Evolutionary conservation across 192 early-diverging fungal genomes (phyloP).

Genomic region (Coemansia reversa): DNA sequence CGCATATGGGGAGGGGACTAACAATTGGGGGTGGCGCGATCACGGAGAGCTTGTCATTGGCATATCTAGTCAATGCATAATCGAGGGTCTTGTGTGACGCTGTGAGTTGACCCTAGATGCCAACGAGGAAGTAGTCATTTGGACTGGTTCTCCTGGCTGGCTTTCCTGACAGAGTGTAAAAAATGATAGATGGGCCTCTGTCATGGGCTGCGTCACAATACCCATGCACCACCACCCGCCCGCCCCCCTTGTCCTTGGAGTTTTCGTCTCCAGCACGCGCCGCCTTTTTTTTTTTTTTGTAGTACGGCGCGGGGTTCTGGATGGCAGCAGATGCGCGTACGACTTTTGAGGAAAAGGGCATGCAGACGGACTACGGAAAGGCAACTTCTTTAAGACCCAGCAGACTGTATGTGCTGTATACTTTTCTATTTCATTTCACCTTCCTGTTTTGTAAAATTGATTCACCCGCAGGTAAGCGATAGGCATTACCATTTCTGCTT

Average conservation of each 20-base stretch:
- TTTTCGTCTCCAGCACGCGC: background rate
- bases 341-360: background rate
- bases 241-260: background rate
- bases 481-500: background rate
- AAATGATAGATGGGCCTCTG: background rate
- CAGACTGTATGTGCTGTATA: background rate
- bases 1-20: background rate
- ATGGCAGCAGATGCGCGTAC: background rate
- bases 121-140: background rate
- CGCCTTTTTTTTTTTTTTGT: background rate
- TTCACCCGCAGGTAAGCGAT: conserved; percentile 7
- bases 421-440: conserved; percentile 11
- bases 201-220: background rate
- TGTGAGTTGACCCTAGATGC: background rate
- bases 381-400: background rate
- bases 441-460: conserved; percentile 10
- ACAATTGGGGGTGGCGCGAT: background rate
- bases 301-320: background rate
- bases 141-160: background rate
- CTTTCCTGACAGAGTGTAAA: background rate
- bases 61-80: background rate
- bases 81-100: background rate
- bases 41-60: background rate
- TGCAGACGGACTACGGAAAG: background rate
- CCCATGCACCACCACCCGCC: too few species aligned